A percentile compares a stretch with the other conserved stretches of the same genome.
phyloP scores from a whole-genome alignment of 768 basidiomycete species.

The Calocera viscosa region DNA sequence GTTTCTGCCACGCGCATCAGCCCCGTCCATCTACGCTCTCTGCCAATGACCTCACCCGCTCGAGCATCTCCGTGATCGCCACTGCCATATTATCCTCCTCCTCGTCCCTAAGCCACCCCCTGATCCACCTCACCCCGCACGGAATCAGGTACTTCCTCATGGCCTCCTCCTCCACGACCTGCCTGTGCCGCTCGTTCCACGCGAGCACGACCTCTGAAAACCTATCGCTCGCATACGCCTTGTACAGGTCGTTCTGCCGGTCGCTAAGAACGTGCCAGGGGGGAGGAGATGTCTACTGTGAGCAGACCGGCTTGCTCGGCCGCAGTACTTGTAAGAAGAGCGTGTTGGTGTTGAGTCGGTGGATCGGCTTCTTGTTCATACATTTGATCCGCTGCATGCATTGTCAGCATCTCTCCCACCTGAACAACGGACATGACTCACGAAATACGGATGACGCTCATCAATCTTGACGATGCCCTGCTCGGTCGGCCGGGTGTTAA shows the following conservation, averaged over 20 bases:
- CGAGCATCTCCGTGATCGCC: slow-evolving; percentile 53
- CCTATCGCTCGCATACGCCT: slow-evolving; percentile 73
- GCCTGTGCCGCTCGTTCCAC: slow-evolving; percentile 80
- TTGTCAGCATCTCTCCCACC: not conserved
- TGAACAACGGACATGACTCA: slow-evolving; percentile 19
- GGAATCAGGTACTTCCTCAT: slow-evolving; percentile 75
- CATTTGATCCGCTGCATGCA: slow-evolving; percentile 81
- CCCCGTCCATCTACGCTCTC: not conserved
- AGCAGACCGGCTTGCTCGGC: slow-evolving; percentile 87
- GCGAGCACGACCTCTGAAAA: slow-evolving; percentile 72
- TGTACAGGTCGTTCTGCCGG: slow-evolving; percentile 62
- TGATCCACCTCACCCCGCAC: slow-evolving; percentile 71
- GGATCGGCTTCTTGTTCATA: slow-evolving; percentile 61
- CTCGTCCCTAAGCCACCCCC: slow-evolving; percentile 80
- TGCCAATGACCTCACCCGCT: slow-evolving; percentile 58
- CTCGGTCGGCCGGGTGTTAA: slow-evolving; percentile 79
- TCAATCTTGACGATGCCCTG: slow-evolving; percentile 48
- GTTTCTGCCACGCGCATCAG: slow-evolving; percentile 39
- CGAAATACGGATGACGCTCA: slow-evolving; percentile 35
- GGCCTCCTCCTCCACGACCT: slow-evolving; percentile 65
- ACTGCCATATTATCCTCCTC: slow-evolving; percentile 72
- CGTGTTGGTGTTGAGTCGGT: slow-evolving; percentile 51
- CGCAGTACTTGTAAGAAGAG: slow-evolving; percentile 85
- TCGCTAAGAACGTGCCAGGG: slow-evolving; percentile 47
- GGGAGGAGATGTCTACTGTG: slow-evolving; percentile 55